Conservation (phyloP, 164 flowering plant genomes). For the Magnolia kwangsiensis region DNA sequence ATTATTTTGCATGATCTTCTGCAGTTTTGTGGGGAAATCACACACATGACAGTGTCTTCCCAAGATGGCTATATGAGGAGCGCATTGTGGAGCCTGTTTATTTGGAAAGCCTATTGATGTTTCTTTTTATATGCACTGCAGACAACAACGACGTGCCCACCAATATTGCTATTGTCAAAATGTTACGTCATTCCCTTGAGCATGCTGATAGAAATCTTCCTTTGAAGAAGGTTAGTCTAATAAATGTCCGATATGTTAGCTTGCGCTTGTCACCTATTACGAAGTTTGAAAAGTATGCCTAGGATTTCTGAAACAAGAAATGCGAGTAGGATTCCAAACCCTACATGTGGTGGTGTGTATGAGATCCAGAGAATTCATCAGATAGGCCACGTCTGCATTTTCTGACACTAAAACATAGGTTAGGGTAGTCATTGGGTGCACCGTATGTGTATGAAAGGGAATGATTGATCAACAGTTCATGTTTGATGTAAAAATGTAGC, state of each 20-base stretch:
- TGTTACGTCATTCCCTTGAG: slow-evolving; percentile 66
- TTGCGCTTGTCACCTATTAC: neutral
- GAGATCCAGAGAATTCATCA: neutral
- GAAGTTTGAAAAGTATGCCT: neutral
- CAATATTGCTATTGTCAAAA: slow-evolving; percentile 41
- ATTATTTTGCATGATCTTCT: no score
- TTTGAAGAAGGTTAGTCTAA: slow-evolving; percentile 11
- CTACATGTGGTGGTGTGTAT: neutral
- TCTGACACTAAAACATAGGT: neutral
- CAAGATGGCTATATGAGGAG: no score
- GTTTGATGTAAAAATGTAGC: neutral
- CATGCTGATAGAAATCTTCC: slow-evolving; percentile 78
- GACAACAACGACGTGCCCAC: slow-evolving; percentile 45
- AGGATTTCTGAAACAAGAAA: neutral
- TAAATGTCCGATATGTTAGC: neutral
- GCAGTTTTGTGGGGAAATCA: no score
- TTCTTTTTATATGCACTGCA: slow-evolving; percentile 25
- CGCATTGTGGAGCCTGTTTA: neutral
- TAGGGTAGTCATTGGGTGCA: neutral
- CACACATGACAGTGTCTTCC: no score
- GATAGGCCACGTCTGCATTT: neutral
- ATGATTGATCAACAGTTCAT: neutral
- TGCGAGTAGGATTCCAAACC: neutral
- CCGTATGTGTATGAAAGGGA: neutral
- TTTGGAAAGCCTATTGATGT: neutral